These are phyloP conservation scores for Geotrichum siamense DNA, from an alignment of 1,139 yeast genomes.

Conservation along the genomic window DNA sequence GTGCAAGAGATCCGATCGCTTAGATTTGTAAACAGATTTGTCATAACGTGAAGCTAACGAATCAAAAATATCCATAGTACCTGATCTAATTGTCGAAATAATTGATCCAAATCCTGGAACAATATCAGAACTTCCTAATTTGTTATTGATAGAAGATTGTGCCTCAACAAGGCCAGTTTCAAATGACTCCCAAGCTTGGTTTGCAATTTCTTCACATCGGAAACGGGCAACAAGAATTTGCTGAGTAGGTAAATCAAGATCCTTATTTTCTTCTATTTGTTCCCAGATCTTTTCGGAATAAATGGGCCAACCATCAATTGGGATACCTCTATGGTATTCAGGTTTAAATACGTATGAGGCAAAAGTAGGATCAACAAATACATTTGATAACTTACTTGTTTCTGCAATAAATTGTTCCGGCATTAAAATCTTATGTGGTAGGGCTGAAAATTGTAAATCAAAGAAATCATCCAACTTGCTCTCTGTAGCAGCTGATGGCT, in stretches of 20 bases:
- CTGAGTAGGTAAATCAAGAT: slow-evolving; percentile 91
- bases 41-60: slow-evolving; percentile 66
- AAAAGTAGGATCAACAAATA: slow-evolving; percentile 35
- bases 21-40: slow-evolving; percentile 55
- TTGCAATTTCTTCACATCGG: slow-evolving; percentile 83
- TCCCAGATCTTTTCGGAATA: slow-evolving; percentile 92
- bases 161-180: slow-evolving; percentile 32
- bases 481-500: slow-evolving; percentile 47
- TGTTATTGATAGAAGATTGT: slow-evolving; percentile 19
- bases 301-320: slow-evolving; percentile 93
- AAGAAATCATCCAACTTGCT: slow-evolving; percentile 67
- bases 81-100: slow-evolving; percentile 25
- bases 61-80: slow-evolving; percentile 51
- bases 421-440: slow-evolving; percentile 80
- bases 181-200: slow-evolving; percentile 46
- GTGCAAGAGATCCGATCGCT: slow-evolving; percentile 42
- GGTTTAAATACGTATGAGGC: slow-evolving; percentile 48
- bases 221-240: slow-evolving; percentile 90
- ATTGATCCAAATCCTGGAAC: slow-evolving; percentile 30
- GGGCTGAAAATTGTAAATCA: slow-evolving; percentile 72
- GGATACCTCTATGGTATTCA: slow-evolving; percentile 76
- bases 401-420: slow-evolving; percentile 63
- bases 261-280: slow-evolving; percentile 86
- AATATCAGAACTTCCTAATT: slow-evolving; percentile 22
- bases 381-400: slow-evolving; percentile 57